phyloP scores from a whole-genome alignment of 805 yeast species.

The Cyberlindnera euphorbiae region DNA sequence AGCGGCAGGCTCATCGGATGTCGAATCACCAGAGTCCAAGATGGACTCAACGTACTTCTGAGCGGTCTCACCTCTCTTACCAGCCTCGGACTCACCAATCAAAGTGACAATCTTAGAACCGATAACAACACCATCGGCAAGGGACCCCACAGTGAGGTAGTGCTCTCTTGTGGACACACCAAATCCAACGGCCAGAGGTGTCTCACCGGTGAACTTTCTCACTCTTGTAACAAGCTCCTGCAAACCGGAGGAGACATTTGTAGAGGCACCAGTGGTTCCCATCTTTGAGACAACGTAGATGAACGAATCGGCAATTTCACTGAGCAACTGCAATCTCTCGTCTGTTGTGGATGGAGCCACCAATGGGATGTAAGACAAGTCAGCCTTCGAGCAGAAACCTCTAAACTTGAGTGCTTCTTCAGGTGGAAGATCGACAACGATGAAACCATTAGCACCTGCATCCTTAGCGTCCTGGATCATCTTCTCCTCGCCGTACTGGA shows the following conservation, averaged over 20 bases:
- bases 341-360: conserved; percentile 97
- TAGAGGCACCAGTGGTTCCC: conserved; percentile 95
- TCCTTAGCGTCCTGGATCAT: conserved; percentile 71
- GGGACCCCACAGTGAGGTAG: conserved; percentile 67
- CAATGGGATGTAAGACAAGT: conserved; percentile 82
- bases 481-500: conserved; percentile 83
- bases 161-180: conserved; percentile 96
- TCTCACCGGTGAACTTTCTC: conserved; percentile 66
- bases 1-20: conserved; percentile 1
- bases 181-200: conserved; percentile 92
- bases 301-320: conserved; percentile 89
- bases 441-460: conserved; percentile 94
- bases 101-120: conserved; percentile 80
- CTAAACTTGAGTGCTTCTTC: conserved; percentile 93
- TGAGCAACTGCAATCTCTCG: conserved; percentile 72
- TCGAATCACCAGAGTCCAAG: conserved; percentile 34
- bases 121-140: conserved; percentile 94
- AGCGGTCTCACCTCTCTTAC: conserved; percentile 57
- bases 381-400: conserved; percentile 58
- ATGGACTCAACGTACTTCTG: conserved; percentile 64
- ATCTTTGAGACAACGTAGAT: conserved; percentile 94
- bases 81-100: conserved; percentile 59
- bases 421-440: conserved; percentile 95
- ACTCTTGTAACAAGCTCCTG: conserved; percentile 69
- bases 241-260: conserved; percentile 57